Evolutionary conservation across 2,329 filamentous ascomycete species (phyloP), one percentile per base, ranked within the genome.

Genomic region (Orbilia javanica): DNA sequence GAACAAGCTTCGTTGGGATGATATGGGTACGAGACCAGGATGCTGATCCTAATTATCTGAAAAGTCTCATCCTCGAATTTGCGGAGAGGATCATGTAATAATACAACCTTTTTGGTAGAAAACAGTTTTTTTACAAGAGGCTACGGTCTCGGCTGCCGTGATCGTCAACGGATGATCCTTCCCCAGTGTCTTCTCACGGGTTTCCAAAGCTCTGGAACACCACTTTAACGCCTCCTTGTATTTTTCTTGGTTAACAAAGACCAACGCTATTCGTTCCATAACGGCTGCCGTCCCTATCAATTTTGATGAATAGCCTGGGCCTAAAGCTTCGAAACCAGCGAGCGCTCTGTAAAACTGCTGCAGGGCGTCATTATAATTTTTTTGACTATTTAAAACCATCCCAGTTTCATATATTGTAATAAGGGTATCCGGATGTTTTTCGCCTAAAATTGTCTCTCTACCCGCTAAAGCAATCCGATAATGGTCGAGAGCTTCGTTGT

Each of bases 401-500:
- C n/a, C 57, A 6, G 27, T 63, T 1, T 44, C 22, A 11, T 29
- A n/a, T 20, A 63, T 65, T 15, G 71, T 75, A 34, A 22, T 36
- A 34, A 80, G 67, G 5, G 79, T 80, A 29, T 48, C 20, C 1
- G 60, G 52, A 15, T 80, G 68, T 36, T 73, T 62, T 31, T 44
- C 34, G n/a, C 55, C 53, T 13, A 34, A 22, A 11, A 15, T 20
- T 18, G 3, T 57, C n/a, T 11, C 20, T 36, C 20, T 39, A 22
- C 53, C 29, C 3, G 53, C 29, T 10, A 57, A 36, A n/a, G 25
- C 25, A 18, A n/a, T n/a, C 20, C 25, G 50, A 31, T 31, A 55
- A 8, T 18, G 6, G 15, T 48, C n/a, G n/a, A 11, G 39, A 42
- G 31, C 31, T 34, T 13, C 46, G 1, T 13, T 7, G 6, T 50